Percentiles rank a stretch among this genome's conserved stretches.
Conservation (phyloP, 2,329 filamentous ascomycete species). For the Cryphonectria naterciae region DNA sequence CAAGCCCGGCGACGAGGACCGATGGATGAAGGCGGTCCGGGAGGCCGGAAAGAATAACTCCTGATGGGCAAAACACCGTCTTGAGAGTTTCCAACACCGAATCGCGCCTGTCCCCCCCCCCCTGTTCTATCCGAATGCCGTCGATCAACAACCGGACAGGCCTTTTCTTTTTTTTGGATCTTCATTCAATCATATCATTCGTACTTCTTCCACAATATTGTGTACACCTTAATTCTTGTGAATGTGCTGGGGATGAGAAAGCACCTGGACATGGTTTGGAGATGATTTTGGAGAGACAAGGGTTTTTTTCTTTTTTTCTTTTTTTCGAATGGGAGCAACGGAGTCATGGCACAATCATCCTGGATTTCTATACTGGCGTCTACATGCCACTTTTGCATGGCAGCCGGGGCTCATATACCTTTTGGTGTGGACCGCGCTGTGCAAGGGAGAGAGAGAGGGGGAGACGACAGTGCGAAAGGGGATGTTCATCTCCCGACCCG, state of each 20-base stretch:
- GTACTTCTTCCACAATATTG: constrained; percentile 25
- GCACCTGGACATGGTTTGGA: constrained; percentile 23
- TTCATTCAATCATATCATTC: constrained; percentile 4
- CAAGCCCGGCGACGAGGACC: constrained; percentile 53
- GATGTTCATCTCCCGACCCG: neutral
- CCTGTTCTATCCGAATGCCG: neutral
- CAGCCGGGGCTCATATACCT: constrained; percentile 15
- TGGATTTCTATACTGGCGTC: neutral
- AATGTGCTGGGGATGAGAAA: constrained; percentile 9
- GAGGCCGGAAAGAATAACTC: constrained; percentile 42
- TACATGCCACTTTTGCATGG: constrained; percentile 2
- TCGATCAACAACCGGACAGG: neutral
- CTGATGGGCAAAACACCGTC: neutral
- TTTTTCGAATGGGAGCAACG: constrained; percentile 6
- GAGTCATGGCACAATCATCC: neutral
- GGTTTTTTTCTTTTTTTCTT: neutral
- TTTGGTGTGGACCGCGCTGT: neutral
- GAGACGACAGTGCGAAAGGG: neutral
- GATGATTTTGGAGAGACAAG: constrained; percentile 21
- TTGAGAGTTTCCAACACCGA: neutral
- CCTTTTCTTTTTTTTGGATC: neutral
- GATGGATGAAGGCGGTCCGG: constrained; percentile 47
- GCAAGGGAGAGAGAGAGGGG: neutral
- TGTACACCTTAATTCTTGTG: constrained; percentile 27
- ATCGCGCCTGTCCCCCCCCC: neutral